Conservation (phyloP, 345 rosid genomes). For the Aegle marmelos region DNA sequence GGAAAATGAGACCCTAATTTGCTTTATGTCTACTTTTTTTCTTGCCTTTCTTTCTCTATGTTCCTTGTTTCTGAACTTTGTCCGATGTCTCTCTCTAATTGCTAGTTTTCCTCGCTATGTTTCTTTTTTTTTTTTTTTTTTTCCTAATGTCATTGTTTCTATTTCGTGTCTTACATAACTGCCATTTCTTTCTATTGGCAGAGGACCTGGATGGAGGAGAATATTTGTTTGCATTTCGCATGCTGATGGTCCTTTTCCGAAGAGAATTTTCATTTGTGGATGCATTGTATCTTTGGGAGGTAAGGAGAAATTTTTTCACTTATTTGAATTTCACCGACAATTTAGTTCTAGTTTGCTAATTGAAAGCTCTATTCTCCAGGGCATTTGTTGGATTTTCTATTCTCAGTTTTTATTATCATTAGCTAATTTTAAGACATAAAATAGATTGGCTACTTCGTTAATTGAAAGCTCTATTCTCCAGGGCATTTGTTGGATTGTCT, state of each 20-base stretch:
- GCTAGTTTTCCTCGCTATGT: background rate
- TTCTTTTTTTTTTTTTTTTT: background rate
- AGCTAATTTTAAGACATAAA: slow-evolving; percentile 25
- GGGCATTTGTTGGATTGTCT: slow-evolving; percentile 13
- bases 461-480: too few species aligned
- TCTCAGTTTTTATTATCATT: background rate
- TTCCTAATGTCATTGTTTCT: background rate
- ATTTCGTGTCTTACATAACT: background rate
- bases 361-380: background rate
- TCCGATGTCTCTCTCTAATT: background rate
- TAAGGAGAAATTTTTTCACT: slow-evolving; percentile 28
- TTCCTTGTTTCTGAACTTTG: background rate
- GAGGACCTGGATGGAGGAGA: slow-evolving; percentile 93
- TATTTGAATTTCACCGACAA: background rate
- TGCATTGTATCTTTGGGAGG: slow-evolving; percentile 96
- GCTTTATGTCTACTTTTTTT: background rate
- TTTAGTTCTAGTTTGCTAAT: background rate
- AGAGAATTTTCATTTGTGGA: slow-evolving; percentile 91
- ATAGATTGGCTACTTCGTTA: too few species aligned
- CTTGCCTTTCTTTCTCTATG: background rate
- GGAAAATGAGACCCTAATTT: background rate
- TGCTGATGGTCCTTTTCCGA: slow-evolving; percentile 96
- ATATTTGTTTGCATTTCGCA: slow-evolving; percentile 89
- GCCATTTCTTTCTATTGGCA: slow-evolving; percentile 30
- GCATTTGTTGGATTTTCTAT: slow-evolving; percentile 14